phyloP scores from a whole-genome alignment of 2,329 filamentous ascomycete species.

The Pseudogymnoascus verrucosus region DNA sequence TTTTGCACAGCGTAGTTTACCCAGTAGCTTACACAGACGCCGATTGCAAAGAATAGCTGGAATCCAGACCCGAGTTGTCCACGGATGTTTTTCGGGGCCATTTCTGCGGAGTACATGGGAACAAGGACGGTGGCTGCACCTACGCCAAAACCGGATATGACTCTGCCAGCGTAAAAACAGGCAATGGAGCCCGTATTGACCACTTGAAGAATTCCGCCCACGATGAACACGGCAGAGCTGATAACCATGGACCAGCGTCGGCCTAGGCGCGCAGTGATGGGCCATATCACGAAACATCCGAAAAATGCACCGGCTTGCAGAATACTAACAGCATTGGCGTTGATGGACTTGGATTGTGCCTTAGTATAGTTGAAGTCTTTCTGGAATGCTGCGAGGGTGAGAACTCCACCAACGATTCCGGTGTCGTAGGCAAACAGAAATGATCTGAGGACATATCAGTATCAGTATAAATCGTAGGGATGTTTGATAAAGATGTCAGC shows the following conservation, averaged over 20 bases:
- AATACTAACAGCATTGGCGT: slow-evolving; percentile 40
- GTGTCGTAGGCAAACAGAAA: slow-evolving; percentile 38
- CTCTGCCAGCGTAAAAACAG: slow-evolving; percentile 38
- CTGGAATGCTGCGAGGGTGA: slow-evolving; percentile 37
- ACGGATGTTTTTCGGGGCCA: slow-evolving; percentile 35
- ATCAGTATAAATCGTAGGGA: slow-evolving; percentile 12
- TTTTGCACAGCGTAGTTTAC: slow-evolving; percentile 39
- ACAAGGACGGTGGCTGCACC: slow-evolving; percentile 37
- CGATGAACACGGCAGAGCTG: slow-evolving; percentile 34
- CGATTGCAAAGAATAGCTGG: slow-evolving; percentile 31
- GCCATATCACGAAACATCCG: slow-evolving; percentile 42
- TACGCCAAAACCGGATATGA: slow-evolving; percentile 40
- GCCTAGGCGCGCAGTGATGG: slow-evolving; percentile 38
- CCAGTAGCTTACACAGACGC: slow-evolving; percentile 32
- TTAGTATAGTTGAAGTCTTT: slow-evolving; percentile 35
- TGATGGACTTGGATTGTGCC: slow-evolving; percentile 32
- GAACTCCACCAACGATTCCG: slow-evolving; percentile 38
- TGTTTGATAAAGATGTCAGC: slow-evolving; percentile 5
- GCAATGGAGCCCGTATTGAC: slow-evolving; percentile 37
- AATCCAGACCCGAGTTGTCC: slow-evolving; percentile 31
- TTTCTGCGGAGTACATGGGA: slow-evolving; percentile 36
- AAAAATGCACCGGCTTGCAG: slow-evolving; percentile 45
- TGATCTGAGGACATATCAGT: slow-evolving; percentile 17
- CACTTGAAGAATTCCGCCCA: slow-evolving; percentile 38
- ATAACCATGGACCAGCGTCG: slow-evolving; percentile 37